Evolutionary conservation across 2,329 filamentous ascomycete species (phyloP).

Genomic region (Alternaria incomplexa): DNA sequence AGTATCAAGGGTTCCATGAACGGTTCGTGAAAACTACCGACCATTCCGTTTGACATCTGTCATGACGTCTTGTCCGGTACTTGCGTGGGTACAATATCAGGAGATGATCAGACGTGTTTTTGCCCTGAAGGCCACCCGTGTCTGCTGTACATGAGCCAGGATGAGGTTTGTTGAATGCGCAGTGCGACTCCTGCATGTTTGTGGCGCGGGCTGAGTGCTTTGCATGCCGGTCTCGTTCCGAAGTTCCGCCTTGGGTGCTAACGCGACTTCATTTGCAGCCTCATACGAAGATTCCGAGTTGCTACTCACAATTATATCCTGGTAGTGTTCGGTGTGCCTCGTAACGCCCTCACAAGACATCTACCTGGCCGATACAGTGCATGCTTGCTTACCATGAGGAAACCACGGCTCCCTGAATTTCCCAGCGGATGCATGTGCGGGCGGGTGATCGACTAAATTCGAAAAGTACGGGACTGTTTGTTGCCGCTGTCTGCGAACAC

Average conservation of each 20-base stretch:
- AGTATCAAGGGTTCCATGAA: background rate
- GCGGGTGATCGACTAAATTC: constrained; percentile 13
- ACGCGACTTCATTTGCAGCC: background rate
- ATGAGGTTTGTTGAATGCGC: constrained; percentile 9
- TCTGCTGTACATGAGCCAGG: constrained; percentile 3
- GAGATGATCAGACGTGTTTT: background rate
- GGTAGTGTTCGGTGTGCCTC: background rate
- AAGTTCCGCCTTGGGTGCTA: constrained; percentile 10
- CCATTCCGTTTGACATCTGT: background rate
- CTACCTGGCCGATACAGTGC: background rate
- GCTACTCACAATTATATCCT: background rate
- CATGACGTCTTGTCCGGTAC: constrained; percentile 8
- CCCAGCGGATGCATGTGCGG: constrained; percentile 6
- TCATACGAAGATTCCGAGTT: background rate
- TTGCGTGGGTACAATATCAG: constrained; percentile 1
- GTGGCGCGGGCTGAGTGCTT: constrained; percentile 10
- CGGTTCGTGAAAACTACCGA: background rate
- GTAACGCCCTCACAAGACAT: background rate
- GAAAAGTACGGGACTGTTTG: background rate
- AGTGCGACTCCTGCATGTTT: constrained; percentile 14
- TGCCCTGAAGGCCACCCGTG: background rate
- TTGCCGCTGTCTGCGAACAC: background rate
- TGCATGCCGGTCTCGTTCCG: constrained; percentile 13
- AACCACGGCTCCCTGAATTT: background rate
- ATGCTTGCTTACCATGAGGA: background rate